Evolutionary conservation across 1,139 yeast species (phyloP), one percentile per base, ranked within the genome.

Genomic region (Candida albicans): DNA sequence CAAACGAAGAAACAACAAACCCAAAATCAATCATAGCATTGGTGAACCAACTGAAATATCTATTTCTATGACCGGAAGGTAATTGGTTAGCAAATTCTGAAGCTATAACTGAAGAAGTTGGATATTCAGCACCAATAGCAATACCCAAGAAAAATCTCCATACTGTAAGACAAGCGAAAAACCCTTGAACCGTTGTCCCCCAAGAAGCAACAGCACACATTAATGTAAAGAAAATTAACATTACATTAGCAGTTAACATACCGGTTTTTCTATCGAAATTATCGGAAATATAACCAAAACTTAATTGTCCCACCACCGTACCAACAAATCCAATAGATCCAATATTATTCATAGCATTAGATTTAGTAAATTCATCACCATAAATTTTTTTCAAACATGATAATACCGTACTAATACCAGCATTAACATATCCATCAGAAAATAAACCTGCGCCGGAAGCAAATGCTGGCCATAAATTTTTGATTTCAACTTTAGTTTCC

Each of bases 361-460:
- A 85, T 9, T 74, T 56, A 2, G 78, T 64, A 59, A 84, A 84
- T 54, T 77, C 77, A 0, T 61, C 62, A 10, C 89, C 89, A 60
- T 89, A 89, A 32, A 89, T 68, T 3, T 61, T 65, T n/a, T 73
- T 61, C 50, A 90, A 72, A 65, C 90, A 82, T 11, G 91, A 81
- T 37, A 82, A 73, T 14, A 84, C 95, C 9, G 91, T 77, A 46
- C 90, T 81, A 48, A 88, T 86, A 40, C 93, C 82, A 66, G 86
- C 86, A 64, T 88, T 88, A 52, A 87, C 85, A 59, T 88, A 89
- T 46, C 96, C 96, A 64, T 89, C 96, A 28, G 91, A 82, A 62
- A 90, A 88, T 43, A 89, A 72, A 44, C 96, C 96, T 1, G 96
- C 93, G 50, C 96, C 96, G 1, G 96, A 82, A 18, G 90, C 82